Conservation (phyloP, 768 basidiomycete species). For the Lyophyllum decastes region DNA sequence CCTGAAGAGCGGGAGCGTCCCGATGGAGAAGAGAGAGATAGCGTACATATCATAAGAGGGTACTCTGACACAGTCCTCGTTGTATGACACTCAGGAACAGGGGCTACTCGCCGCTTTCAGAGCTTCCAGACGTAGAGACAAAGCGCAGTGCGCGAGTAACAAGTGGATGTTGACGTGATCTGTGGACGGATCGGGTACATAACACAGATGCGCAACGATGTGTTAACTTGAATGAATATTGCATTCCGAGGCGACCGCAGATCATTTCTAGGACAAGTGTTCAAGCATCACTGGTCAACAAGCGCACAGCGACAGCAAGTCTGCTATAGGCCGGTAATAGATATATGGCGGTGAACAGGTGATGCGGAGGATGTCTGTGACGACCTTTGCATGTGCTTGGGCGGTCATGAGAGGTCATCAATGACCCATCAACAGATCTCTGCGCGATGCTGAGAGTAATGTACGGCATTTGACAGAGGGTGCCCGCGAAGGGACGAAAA, state of each 20-base stretch:
- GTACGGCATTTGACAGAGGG: not conserved
- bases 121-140: not conserved
- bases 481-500: not conserved
- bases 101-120: slow-evolving; percentile 7
- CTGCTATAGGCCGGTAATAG: not conserved
- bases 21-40: slow-evolving; percentile 17
- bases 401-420: slow-evolving; percentile 1
- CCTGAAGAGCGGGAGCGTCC: slow-evolving; percentile 11
- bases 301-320: not conserved
- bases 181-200: slow-evolving; percentile 3
- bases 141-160: not conserved
- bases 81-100: slow-evolving; percentile 17
- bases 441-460: not conserved
- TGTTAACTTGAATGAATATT: slow-evolving; percentile 1
- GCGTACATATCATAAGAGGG: slow-evolving; percentile 13
- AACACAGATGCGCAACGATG: not conserved
- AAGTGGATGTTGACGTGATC: slow-evolving; percentile 10
- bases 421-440: not conserved
- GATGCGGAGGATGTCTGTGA: not conserved
- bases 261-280: not conserved
- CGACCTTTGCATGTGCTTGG: not conserved
- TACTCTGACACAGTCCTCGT: not conserved
- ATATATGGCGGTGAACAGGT: slow-evolving; percentile 3
- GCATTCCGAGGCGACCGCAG: slow-evolving; percentile 6
- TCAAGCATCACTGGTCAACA: slow-evolving; percentile 8